These are phyloP conservation scores for Cladosporium sp. DNA, from an alignment of 2,329 filamentous ascomycete species.

Conservation along the genomic window DNA sequence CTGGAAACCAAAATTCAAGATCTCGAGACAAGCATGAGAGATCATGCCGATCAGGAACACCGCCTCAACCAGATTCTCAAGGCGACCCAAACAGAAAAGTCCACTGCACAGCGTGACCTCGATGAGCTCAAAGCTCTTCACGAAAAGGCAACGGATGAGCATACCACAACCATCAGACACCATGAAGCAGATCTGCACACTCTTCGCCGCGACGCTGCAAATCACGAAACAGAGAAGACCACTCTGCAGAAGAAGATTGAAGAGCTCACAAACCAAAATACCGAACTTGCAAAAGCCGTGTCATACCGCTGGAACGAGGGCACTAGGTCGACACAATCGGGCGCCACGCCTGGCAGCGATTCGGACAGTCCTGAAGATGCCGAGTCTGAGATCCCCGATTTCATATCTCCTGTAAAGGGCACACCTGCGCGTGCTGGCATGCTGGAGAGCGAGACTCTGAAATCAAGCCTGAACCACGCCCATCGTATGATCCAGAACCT, in stretches of 20 bases:
- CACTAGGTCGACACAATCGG: conserved; percentile 36
- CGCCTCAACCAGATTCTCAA: conserved; percentile 74
- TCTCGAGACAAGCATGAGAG: conserved; percentile 69
- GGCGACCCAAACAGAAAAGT: conserved; percentile 71
- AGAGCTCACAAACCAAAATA: conserved; percentile 83
- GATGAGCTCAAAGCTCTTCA: conserved; percentile 84
- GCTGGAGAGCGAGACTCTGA: conserved; percentile 93
- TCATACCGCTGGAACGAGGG: conserved; percentile 64
- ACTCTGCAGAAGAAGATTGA: conserved; percentile 81
- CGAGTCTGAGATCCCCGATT: conserved; percentile 83
- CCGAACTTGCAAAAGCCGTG: conserved; percentile 83
- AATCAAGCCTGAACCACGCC: conserved; percentile 89
- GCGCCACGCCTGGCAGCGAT: conserved; percentile 56
- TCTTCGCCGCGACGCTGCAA: conserved; percentile 75
- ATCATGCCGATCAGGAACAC: conserved; percentile 78
- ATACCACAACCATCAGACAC: conserved; percentile 72
- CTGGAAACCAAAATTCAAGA: conserved; percentile 92
- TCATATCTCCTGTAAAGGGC: conserved; percentile 80
- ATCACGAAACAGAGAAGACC: conserved; percentile 76
- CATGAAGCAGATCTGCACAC: conserved; percentile 86
- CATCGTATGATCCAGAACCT: conserved; percentile 96
- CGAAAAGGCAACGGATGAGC: conserved; percentile 77
- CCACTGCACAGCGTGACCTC: conserved; percentile 75
- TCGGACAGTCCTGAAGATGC: conserved; percentile 55
- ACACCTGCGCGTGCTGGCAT: conserved; percentile 80